Percentiles rank a stretch among this genome's conserved stretches.
Conservation (phyloP, 108 stramenopile species). For the Stephanodiscus minutulus region DNA sequence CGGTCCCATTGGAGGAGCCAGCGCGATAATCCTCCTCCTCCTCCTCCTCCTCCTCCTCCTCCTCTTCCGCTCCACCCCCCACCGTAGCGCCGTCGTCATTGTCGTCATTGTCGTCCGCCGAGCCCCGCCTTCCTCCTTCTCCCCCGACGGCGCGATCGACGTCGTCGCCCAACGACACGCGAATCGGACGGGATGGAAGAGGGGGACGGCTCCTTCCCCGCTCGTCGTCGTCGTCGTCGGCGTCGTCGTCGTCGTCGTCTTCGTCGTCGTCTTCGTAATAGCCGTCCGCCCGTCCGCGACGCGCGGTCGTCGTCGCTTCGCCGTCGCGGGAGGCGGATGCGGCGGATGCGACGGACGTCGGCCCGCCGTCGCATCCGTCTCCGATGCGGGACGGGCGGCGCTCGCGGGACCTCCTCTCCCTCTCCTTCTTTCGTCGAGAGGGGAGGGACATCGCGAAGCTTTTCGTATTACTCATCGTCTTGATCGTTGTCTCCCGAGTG, state of each 20-base stretch:
- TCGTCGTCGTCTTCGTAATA: background rate
- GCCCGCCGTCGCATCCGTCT: too few relatives aligned
- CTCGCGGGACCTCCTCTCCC: slow-evolving; percentile 23
- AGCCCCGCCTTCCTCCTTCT: background rate
- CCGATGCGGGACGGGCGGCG: background rate
- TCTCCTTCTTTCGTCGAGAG: slow-evolving; percentile 39
- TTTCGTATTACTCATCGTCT: background rate
- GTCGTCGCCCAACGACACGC: background rate
- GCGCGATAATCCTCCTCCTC: too few relatives aligned
- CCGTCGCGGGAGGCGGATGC: background rate
- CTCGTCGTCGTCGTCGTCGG: background rate
- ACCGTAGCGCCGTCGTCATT: background rate
- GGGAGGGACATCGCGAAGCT: slow-evolving; percentile 27
- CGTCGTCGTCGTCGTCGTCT: background rate
- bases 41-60: background rate
- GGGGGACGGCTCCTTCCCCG: background rate
- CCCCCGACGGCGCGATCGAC: background rate
- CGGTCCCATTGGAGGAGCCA: background rate
- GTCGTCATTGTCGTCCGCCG: background rate
- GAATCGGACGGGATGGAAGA: background rate
- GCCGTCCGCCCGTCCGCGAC: background rate
- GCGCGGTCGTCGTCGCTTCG: background rate
- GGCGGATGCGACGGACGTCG: too few relatives aligned
- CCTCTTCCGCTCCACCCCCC: background rate
- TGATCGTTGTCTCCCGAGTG: background rate